Base-by-base conservation (phyloP, 768 basidiomycete species). In the Kwoniella mangroviensis region DNA sequence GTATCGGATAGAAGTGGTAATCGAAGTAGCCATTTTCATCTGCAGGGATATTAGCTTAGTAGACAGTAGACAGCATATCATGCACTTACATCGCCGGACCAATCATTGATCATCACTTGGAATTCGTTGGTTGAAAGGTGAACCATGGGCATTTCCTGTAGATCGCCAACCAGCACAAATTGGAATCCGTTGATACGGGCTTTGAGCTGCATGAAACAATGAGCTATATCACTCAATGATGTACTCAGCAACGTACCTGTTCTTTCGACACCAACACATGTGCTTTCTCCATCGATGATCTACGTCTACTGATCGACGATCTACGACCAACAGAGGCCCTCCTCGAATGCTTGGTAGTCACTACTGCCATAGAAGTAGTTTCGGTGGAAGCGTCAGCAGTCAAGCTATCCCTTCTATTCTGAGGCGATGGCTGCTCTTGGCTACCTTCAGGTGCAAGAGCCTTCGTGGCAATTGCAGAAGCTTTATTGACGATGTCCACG, bases 111-210 rank as follows among this genome's bases (percentile, higher is more conserved):
- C 34, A 87, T 88, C 52, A 94, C 81, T 15, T 88, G 87, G 84
- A 98, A 97, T 19, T 93, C 90, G 75, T 91, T 92, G 19, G 95
- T 86, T 75, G 90, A 90, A 57, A 98, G 81, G 83, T 98, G 93
- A 26, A 99, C 85, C 85, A 98, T 88, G 0, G 97, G 97, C 74
- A 97, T 90, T 77, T 98, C 96, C 74, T 98, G 91, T 70, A 94
- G 82, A 83, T 98, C 96, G 4, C 97, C 94, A 65, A 98, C 98
- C 43, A 98, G 86, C 61, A 98, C 88, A 26, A 99, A 85, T 67
- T 94, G 90, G 84, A 99, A 92, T 2, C 95, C 96, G 68, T 95
- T 94, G 69, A 97, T 88, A 0, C 89, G 90, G 0, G 89, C 92
- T 79, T 90, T 92, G 71, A 97, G 85, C 93, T 98, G 72, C 22